Percentiles rank a stretch among this genome's conserved stretches.
phyloP scores from a whole-genome alignment of 257 asterid species.

The Phtheirospermum japonicum region DNA sequence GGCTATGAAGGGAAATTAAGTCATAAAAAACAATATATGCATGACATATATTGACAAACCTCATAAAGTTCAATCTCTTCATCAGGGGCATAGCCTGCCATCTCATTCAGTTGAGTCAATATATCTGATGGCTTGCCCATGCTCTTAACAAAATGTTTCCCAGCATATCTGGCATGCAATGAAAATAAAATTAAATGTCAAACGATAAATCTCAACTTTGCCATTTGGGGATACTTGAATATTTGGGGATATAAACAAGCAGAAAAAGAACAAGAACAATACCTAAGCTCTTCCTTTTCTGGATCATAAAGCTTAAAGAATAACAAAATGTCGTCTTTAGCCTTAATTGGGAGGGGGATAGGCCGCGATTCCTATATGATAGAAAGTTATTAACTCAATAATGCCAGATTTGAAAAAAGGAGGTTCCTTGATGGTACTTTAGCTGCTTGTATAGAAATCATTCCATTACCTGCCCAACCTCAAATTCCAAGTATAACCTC shows the following conservation, averaged over 20 bases:
- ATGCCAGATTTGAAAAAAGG: conserved; percentile 9
- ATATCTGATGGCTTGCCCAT: conserved; percentile 39
- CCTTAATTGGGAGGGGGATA: conserved; percentile 36
- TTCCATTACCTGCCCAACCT: conserved; percentile 45
- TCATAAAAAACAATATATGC: conserved; percentile 14
- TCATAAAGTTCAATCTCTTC: conserved; percentile 49
- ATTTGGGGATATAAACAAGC: background rate
- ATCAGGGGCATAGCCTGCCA: conserved; percentile 45
- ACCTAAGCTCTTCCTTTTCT: conserved; percentile 52
- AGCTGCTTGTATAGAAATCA: conserved; percentile 14
- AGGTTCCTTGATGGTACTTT: conserved; percentile 6
- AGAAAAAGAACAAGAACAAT: conserved; percentile 15
- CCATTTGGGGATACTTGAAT: conserved; percentile 10
- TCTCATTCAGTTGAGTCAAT: conserved; percentile 40
- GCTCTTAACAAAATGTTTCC: conserved; percentile 43
- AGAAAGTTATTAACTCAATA: background rate
- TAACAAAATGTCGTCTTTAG: conserved; percentile 47
- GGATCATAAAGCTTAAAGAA: conserved; percentile 58
- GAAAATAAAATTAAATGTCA: conserved; percentile 19
- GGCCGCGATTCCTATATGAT: conserved; percentile 39
- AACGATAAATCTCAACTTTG: background rate
- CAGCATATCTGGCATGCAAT: conserved; percentile 38
- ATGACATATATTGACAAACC: conserved; percentile 33
- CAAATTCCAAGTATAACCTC: conserved; percentile 47
- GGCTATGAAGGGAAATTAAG: background rate